Conservation (phyloP, 2,329 filamentous ascomycete species). For the Phialemonium atrogriseum region DNA sequence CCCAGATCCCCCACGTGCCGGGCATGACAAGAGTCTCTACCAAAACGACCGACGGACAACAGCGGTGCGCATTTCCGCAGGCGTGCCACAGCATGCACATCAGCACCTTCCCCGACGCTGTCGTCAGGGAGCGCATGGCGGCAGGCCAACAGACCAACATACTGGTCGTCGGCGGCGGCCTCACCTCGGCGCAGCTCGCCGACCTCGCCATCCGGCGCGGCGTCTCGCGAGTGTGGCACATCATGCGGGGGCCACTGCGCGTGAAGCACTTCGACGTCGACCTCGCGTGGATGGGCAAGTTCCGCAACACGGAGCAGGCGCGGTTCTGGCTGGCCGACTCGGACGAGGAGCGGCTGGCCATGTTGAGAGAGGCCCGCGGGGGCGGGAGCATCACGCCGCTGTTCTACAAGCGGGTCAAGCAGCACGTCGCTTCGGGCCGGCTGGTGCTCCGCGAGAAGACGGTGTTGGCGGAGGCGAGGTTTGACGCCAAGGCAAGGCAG, state of each 20-base stretch:
- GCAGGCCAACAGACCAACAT: constrained; percentile 46
- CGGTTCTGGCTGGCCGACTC: constrained; percentile 70
- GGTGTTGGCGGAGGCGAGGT: constrained; percentile 40
- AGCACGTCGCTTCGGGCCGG: constrained; percentile 42
- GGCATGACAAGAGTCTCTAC: not conserved
- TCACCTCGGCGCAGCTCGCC: constrained; percentile 67
- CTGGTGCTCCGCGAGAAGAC: constrained; percentile 52
- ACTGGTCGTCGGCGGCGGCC: constrained; percentile 64
- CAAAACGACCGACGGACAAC: constrained; percentile 4
- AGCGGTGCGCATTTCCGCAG: constrained; percentile 22
- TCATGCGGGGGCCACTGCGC: constrained; percentile 52
- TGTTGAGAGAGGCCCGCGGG: constrained; percentile 57
- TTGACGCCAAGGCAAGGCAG: constrained; percentile 43
- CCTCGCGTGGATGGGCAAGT: constrained; percentile 75
- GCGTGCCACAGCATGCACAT: constrained; percentile 60
- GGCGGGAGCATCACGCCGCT: constrained; percentile 70
- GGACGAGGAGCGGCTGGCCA: constrained; percentile 58
- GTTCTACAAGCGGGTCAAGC: constrained; percentile 58
- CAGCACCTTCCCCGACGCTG: constrained; percentile 43
- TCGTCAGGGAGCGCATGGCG: constrained; percentile 45
- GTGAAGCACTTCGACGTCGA: constrained; percentile 74
- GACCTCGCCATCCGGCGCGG: constrained; percentile 58
- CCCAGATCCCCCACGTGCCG: constrained; percentile 31
- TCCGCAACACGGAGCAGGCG: constrained; percentile 68
- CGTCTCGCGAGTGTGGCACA: constrained; percentile 58